Evolutionary conservation across 2,329 filamentous ascomycete species (phyloP).

Genomic region (Sporothrix humicola): DNA sequence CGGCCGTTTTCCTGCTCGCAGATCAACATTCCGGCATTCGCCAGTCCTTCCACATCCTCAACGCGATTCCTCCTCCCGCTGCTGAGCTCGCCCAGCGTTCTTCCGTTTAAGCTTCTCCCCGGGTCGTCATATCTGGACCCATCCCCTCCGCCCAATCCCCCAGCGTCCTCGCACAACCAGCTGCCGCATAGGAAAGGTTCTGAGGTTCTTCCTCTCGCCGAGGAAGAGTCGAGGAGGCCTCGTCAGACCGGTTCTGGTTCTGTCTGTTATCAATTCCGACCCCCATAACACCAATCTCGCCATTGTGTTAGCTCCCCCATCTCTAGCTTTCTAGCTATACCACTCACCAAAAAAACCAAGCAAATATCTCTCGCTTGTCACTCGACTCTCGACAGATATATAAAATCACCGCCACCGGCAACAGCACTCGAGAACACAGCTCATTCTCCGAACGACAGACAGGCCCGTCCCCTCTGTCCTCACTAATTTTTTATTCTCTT

Average conservation of each 20-base stretch:
- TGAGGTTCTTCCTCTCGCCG: conserved; percentile 98
- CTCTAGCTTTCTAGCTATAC: conserved; percentile 16
- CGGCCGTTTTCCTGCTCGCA: conserved; percentile 66
- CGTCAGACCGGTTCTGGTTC: conserved; percentile 89
- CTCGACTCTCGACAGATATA: conserved; percentile 20
- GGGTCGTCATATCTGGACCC: conserved; percentile 58
- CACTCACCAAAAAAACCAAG: background rate
- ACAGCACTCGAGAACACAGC: conserved; percentile 3
- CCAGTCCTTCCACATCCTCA: conserved; percentile 70
- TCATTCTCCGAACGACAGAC: conserved; percentile 3
- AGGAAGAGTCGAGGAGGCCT: conserved; percentile 99
- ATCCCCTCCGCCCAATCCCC: conserved; percentile 55
- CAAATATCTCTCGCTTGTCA: conserved; percentile 6
- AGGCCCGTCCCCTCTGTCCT: background rate
- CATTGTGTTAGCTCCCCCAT: conserved; percentile 31
- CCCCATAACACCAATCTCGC: conserved; percentile 74
- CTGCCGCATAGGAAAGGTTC: conserved; percentile 99
- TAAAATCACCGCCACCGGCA: background rate
- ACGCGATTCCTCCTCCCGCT: conserved; percentile 66
- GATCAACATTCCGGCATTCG: conserved; percentile 73
- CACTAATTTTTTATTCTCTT: background rate
- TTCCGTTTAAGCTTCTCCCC: conserved; percentile 51
- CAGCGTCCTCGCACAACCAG: conserved; percentile 72
- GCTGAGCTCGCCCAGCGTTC: conserved; percentile 53
- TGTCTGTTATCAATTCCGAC: conserved; percentile 92